Conservation (phyloP, 441 rosid genomes). For the Lepidium campestre region DNA sequence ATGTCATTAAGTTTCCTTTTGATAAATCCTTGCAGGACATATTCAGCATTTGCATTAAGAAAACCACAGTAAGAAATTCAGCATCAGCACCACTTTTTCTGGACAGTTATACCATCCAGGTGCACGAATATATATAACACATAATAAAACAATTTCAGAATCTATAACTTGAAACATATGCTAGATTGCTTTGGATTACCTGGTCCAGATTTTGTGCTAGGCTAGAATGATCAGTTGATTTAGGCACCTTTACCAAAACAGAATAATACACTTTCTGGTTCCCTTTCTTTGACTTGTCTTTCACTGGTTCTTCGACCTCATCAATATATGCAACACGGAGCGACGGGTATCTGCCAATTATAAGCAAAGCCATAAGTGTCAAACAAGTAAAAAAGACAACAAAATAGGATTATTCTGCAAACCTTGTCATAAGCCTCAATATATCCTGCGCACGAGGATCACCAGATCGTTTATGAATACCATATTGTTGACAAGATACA, state of each 20-base stretch:
- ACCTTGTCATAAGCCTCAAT: constrained; percentile 89
- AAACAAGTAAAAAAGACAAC: not conserved
- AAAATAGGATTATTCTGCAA: constrained; percentile 9
- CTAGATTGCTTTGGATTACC: constrained; percentile 41
- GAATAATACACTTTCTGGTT: constrained; percentile 82
- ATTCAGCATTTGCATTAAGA: not conserved
- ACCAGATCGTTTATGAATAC: constrained; percentile 87
- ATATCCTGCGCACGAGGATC: constrained; percentile 87
- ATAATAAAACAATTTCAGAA: not conserved
- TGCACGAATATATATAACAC: not conserved
- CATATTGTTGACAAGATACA: constrained; percentile 97
- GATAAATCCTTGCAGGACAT: not conserved
- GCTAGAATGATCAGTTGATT: constrained; percentile 70
- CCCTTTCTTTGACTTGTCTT: constrained; percentile 65
- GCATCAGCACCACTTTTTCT: constrained; percentile 7
- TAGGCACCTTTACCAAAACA: constrained; percentile 84
- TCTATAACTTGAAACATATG: not conserved
- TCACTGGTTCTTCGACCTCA: constrained; percentile 89
- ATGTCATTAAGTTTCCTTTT: not conserved
- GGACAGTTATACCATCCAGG: not conserved
- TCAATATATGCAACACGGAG: constrained; percentile 98
- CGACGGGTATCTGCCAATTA: constrained; percentile 74
- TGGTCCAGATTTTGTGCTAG: constrained; percentile 88
- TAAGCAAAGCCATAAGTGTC: constrained; percentile 11
- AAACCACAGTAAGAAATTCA: not conserved